Base-by-base conservation (phyloP, 768 basidiomycete genomes). In the Kwoniella pini region DNA sequence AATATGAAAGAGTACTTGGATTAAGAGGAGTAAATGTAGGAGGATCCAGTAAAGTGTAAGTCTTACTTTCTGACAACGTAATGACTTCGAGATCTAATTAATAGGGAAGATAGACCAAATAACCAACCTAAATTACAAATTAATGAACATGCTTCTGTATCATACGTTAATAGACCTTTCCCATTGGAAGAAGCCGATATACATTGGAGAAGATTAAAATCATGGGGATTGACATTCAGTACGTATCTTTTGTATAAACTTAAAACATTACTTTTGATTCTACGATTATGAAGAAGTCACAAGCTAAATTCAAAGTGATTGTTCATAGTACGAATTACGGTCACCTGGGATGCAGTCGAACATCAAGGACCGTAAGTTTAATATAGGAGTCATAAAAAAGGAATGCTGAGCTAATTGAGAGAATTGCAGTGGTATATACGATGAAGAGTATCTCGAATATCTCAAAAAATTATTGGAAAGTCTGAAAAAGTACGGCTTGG, bases 261-360 rank as follows among this genome's bases (percentile, higher is more conserved):
- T n/a, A n/a, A n/a, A n/a, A n/a, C n/a, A n/a, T n/a, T n/a, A n/a
- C n/a, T n/a, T n/a, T n/a, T n/a, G n/a, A n/a, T n/a, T n/a, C n/a
- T n/a, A n/a, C n/a, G n/a, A n/a, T n/a, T n/a, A n/a, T n/a, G n/a
- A n/a, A n/a, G n/a, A n/a, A n/a, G n/a, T n/a, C n/a, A n/a, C n/a
- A n/a, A n/a, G n/a, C 40, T 42, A 19, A 31, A 31, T 5, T 30
- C 31, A 36, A 43, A 4, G 26, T 31, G 33, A 27, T 19, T 13
- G 55, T 2, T 1, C n/a, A 13, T 57, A 93, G 91, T 96, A 53
- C 84, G 94, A 39, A 91, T 99, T 69, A 85, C 94, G 26, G 85
- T 98, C 3, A 94, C 95, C 0, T 99, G 95, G 95, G 95, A 99
- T 76, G 91, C 95, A 0, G 83, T 98, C 15, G 95, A 97, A 74